A percentile compares a stretch with the other conserved stretches of the same genome.
Conservation (phyloP, 202 grass and related monocot genomes). For the Bolboschoenoplectus hybrid region DNA sequence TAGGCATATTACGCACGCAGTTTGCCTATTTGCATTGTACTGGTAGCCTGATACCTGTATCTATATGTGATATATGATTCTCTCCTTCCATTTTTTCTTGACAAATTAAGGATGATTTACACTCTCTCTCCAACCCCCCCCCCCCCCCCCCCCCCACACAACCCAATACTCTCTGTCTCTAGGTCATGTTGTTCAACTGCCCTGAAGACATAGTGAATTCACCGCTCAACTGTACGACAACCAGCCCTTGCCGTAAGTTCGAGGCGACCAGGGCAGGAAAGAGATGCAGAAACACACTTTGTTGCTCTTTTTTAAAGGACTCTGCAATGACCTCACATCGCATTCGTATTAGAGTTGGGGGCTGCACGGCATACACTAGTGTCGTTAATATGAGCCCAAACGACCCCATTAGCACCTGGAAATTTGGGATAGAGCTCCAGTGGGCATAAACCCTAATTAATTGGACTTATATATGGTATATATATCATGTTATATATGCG, state of each 20-base stretch:
- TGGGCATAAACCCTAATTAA: slow-evolving; percentile 31
- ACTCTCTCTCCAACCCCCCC: too few relatives aligned
- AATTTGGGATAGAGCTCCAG: slow-evolving; percentile 36
- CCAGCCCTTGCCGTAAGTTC: slow-evolving; percentile 35
- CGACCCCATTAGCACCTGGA: slow-evolving; percentile 16
- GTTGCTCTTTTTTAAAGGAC: slow-evolving; percentile 38
- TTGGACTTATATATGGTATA: neutral
- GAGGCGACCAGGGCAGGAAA: slow-evolving; percentile 17
- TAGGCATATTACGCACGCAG: too few relatives aligned
- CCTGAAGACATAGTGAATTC: slow-evolving; percentile 19
- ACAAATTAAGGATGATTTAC: too few relatives aligned
- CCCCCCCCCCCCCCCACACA: too few relatives aligned
- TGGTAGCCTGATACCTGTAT: too few relatives aligned
- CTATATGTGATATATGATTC: too few relatives aligned
- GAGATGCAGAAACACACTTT: slow-evolving; percentile 34
- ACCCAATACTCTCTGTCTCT: neutral
- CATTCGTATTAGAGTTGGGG: slow-evolving; percentile 37
- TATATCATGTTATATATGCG: too few relatives aligned
- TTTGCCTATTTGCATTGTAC: too few relatives aligned
- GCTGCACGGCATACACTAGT: slow-evolving; percentile 41
- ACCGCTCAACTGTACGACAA: slow-evolving; percentile 30
- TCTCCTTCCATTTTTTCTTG: too few relatives aligned
- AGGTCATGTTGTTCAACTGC: slow-evolving; percentile 42
- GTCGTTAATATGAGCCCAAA: slow-evolving; percentile 28
- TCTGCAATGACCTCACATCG: slow-evolving; percentile 37